These are phyloP conservation scores for Penicillium desertorum DNA, from an alignment of 495 filamentous ascomycete species.

Conservation along the genomic window DNA sequence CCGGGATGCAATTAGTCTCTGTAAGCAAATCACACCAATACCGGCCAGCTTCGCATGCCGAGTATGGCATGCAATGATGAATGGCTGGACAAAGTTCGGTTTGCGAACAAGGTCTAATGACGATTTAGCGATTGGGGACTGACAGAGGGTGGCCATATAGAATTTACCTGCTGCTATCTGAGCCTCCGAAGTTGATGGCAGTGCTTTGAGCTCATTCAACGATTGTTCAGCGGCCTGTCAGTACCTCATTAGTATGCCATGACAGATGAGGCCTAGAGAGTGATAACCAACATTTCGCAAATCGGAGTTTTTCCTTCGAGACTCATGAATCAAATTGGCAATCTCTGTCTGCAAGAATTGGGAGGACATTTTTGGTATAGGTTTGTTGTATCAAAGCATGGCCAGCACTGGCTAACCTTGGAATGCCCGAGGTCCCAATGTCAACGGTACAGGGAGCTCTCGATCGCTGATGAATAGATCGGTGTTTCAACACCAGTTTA, in stretches of 20 bases:
- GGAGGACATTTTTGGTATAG: slow-evolving; percentile 70
- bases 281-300: slow-evolving; percentile 67
- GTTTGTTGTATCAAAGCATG: slow-evolving; percentile 36
- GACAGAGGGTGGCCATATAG: neutral
- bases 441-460: slow-evolving; percentile 19
- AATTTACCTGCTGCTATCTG: slow-evolving; percentile 78
- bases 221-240: slow-evolving; percentile 89
- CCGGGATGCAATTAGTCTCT: slow-evolving; percentile 78
- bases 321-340: slow-evolving; percentile 89
- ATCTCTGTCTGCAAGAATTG: slow-evolving; percentile 89
- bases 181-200: slow-evolving; percentile 73
- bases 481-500: neutral
- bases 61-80: slow-evolving; percentile 86
- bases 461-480: neutral
- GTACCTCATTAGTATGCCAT: slow-evolving; percentile 22
- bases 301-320: slow-evolving; percentile 88
- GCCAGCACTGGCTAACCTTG: slow-evolving; percentile 21
- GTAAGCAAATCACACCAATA: slow-evolving; percentile 82
- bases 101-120: slow-evolving; percentile 74
- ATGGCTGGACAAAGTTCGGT: slow-evolving; percentile 83
- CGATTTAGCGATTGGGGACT: slow-evolving; percentile 23
- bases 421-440: slow-evolving; percentile 20
- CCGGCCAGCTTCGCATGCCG: slow-evolving; percentile 85
- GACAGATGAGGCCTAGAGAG: slow-evolving; percentile 1
- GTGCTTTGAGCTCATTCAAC: slow-evolving; percentile 78